phyloP scores from a whole-genome alignment of 129 eudicot species.

The Logfia minima region DNA sequence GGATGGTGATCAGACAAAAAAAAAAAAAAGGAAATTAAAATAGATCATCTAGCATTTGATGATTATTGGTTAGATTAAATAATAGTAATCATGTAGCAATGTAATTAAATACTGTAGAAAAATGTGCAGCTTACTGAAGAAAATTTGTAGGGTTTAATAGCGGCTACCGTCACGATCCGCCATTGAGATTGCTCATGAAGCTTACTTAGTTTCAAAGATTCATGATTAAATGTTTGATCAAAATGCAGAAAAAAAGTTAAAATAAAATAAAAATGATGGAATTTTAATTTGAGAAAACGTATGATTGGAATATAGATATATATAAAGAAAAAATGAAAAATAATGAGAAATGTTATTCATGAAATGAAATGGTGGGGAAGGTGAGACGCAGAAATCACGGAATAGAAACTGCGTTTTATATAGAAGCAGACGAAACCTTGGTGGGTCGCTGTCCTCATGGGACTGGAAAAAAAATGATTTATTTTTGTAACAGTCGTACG shows the following conservation, averaged over 20 bases:
- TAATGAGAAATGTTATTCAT: not conserved
- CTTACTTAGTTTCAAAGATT: conserved; percentile 13
- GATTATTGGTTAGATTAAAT: not conserved
- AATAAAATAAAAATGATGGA: not conserved
- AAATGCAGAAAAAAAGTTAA: not conserved
- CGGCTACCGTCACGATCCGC: conserved; percentile 12
- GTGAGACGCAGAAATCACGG: conserved; percentile 37
- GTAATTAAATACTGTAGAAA: not conserved
- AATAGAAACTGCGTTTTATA: conserved; percentile 22
- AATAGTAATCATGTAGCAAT: too few species aligned
- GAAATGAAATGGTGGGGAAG: conserved; percentile 26
- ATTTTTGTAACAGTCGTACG: not conserved
- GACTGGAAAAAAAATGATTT: conserved; percentile 19
- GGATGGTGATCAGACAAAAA: not conserved
- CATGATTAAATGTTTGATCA: not conserved
- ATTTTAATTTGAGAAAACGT: not conserved
- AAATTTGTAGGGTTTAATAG: conserved; percentile 6
- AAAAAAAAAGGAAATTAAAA: too few species aligned
- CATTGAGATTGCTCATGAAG: conserved; percentile 17
- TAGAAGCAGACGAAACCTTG: conserved; percentile 25
- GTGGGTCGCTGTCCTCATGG: conserved; percentile 39
- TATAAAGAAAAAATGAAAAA: too few species aligned
- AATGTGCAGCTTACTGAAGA: conserved; percentile 16
- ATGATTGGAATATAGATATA: not conserved
- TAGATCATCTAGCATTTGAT: too few species aligned